Evolutionary conservation across 768 basidiomycete species (phyloP), one percentile per base, ranked within the genome.

Genomic region (Pleurotus salmoneostramineus): DNA sequence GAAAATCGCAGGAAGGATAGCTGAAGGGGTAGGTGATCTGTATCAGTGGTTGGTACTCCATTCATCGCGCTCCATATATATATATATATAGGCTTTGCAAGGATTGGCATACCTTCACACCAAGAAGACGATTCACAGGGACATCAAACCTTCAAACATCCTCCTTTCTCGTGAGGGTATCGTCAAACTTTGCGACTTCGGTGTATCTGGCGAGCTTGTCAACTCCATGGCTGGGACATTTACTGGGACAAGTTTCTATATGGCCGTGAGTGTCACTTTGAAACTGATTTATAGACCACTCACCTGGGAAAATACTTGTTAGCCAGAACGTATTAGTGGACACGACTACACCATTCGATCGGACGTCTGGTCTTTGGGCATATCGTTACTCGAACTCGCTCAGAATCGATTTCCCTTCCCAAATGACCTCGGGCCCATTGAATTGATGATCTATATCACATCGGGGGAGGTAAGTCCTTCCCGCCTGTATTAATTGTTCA

Each of bases 301-400:
- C 43, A 57, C 44, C 47, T 54, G 50, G n/a, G 42, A 31, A 12
- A 36, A 54, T 49, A 15, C 44, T 59, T 58, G 59, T 37, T 58
- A 94, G 91, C 96, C 96, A 50, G 96, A 98, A 72, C 88, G 96
- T 61, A 95, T 98, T 60, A 88, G 86, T 64, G 96, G 96, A 4
- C 83, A 88, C 56, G 85, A 89, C 62, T 99, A 97, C 70, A 92
- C 92, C 34, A 96, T 97, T 66, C 87, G 93, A 58, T 93, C 95
- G 37, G 95, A 99, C 69, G 95, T 99, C 21, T 99, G 97, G 97
- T 98, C 95, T 0, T 89, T 94, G 11, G 97, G 96, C 21, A 89
- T 99, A 46, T 91, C 95, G 0, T 80, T 99, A 35, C 81, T 98
- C 63, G 97, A 98, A 73, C 83, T 99, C 21, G 91, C 95, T 4